Evolutionary conservation across 1,284 basidiomycete species (phyloP), one percentile per base, ranked within the genome.

Genomic region (Phlebopus sp.): DNA sequence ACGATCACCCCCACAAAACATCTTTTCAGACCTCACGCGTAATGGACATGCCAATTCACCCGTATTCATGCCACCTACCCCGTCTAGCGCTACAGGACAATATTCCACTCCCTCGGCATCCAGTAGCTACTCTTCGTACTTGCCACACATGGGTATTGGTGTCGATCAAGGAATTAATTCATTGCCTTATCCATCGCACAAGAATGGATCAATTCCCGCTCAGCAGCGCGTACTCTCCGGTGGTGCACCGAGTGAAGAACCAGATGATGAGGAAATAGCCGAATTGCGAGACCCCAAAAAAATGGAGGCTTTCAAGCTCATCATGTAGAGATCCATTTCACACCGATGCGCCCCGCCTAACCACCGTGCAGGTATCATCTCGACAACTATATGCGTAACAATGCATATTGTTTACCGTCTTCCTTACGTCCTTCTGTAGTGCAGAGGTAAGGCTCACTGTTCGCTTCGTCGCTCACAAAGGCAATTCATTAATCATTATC

Each of bases 351-450:
- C 30, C 23, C 13, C 3, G 23, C 39, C 46, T 42, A 34, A 53
- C 46, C 35, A 11, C 30, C 18, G 37, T 39, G 13, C 44, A 84
- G 89, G 50, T 93, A 94, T 64, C 91, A 95, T 62, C 73, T 95
- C 42, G 87, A 92, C 58, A 94, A 95, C 60, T 90, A 84, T 64
- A 85, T 83, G 64, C 74, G 85, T 49, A 88, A 88, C 54, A 80
- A 84, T 49, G 78, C 81, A 17, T 96, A 96, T 65, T 90, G 86
- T 62, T 73, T 96, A n/a, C 92, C 92, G 1, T 81, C 87, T 2
- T 93, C 91, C 6, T 72, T 96, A 42, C 79, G 88, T 4, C 92
- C 92, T 1, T 93, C 92, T 1, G 69, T 87, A 11, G 84, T 93
- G 6, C 92, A 96, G 69, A 81, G 84, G 86, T 84, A 60, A 53